phyloP scores from a whole-genome alignment of 2,329 filamentous ascomycete genomes.

The Hymenoscyphus linearis region DNA sequence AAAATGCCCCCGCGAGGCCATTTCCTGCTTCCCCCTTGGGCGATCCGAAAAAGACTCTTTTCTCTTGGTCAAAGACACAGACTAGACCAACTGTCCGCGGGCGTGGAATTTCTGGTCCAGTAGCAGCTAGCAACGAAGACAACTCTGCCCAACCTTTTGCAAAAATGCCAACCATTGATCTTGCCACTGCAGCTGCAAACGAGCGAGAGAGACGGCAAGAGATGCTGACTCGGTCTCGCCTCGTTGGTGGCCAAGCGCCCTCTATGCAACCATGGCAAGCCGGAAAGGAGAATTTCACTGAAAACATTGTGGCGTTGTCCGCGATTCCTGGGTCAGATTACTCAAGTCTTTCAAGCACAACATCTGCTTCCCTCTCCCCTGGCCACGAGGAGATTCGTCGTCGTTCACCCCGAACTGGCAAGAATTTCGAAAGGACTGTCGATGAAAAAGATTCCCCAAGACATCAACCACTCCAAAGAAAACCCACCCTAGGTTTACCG shows the following conservation, averaged over 20 bases:
- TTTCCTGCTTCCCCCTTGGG: constrained; percentile 4
- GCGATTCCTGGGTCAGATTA: constrained; percentile 16
- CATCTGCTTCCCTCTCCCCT: constrained; percentile 31
- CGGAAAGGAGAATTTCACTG: background rate
- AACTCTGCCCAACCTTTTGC: constrained; percentile 20
- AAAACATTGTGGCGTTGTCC: constrained; percentile 12
- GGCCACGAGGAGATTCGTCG: constrained; percentile 29
- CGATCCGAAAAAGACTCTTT: constrained; percentile 24
- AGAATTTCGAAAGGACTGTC: constrained; percentile 16
- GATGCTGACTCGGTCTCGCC: constrained; percentile 19
- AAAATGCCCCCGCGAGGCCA: background rate
- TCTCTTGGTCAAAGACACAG: constrained; percentile 22
- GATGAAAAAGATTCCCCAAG: constrained; percentile 14
- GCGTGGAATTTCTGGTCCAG: constrained; percentile 30
- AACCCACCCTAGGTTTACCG: constrained; percentile 24
- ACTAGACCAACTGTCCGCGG: constrained; percentile 24
- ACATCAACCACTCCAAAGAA: constrained; percentile 19
- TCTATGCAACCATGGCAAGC: constrained; percentile 16
- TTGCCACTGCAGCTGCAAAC: constrained; percentile 28
- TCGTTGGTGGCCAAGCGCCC: constrained; percentile 22
- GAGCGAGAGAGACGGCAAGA: constrained; percentile 29
- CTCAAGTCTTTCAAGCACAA: constrained; percentile 21
- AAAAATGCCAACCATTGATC: constrained; percentile 31
- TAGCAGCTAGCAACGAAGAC: constrained; percentile 14
- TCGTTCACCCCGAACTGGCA: constrained; percentile 27